phyloP scores from a whole-genome alignment of 306 rosid species.

The Fagus crenata region DNA sequence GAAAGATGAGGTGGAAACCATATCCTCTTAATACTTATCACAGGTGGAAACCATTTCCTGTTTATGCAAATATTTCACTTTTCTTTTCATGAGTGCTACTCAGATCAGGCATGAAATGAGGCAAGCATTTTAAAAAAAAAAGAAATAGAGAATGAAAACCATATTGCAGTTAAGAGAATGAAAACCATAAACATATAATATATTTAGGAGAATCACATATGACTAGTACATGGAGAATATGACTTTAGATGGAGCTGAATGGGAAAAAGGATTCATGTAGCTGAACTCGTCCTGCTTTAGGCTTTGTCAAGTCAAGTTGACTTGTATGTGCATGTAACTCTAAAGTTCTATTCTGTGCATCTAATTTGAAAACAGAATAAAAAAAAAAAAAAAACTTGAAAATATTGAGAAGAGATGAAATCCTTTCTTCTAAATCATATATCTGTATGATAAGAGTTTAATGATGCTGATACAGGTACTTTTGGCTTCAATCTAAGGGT shows the following conservation, averaged over 20 bases:
- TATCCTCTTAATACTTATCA: too few species aligned
- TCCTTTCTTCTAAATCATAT: neutral
- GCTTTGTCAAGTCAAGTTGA: constrained; percentile 3
- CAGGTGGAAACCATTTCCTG: too few species aligned
- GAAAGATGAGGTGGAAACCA: too few species aligned
- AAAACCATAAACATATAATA: neutral
- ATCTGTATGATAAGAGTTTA: neutral
- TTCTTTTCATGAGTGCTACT: too few species aligned
- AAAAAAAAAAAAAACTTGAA: neutral
- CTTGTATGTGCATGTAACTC: neutral
- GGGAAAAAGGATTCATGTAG: neutral
- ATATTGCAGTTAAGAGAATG: neutral
- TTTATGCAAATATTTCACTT: too few species aligned
- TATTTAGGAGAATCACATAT: neutral
- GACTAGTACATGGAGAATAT: neutral
- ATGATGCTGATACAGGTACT: neutral
- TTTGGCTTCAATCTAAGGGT: neutral
- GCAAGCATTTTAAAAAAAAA: too few species aligned
- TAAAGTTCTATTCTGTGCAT: neutral
- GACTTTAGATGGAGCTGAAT: neutral
- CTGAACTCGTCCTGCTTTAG: neutral
- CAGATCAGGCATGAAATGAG: too few species aligned
- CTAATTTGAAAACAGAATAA: neutral
- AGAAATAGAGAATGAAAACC: neutral
- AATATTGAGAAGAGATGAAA: neutral